phyloP scores from a whole-genome alignment of 2,329 filamentous ascomycete genomes.

The Arthrobotrys megalospora region DNA sequence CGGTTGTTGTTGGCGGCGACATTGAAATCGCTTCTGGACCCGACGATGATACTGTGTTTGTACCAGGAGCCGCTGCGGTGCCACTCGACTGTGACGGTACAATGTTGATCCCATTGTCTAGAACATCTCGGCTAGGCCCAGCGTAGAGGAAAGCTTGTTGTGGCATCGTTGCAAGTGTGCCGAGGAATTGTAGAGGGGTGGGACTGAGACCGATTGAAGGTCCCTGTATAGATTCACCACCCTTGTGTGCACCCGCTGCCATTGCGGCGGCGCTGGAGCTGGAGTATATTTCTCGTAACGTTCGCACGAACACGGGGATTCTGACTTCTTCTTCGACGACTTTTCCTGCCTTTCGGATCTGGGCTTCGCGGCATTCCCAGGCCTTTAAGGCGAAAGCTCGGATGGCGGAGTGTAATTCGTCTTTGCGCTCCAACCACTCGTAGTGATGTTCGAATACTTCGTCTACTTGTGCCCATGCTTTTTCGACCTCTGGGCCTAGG shows the following conservation, averaged over 20 bases:
- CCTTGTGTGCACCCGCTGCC: neutral
- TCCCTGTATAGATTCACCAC: neutral
- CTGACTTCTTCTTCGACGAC: slow-evolving; percentile 12
- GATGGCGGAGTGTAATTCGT: slow-evolving; percentile 65
- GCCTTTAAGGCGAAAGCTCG: slow-evolving; percentile 66
- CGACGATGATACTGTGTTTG: neutral
- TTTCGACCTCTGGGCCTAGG: slow-evolving; percentile 63
- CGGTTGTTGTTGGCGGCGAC: slow-evolving; percentile 20
- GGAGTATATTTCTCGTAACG: slow-evolving; percentile 22
- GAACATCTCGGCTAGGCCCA: slow-evolving; percentile 5
- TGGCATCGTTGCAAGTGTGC: neutral
- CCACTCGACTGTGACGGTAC: slow-evolving; percentile 14
- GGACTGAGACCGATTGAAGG: neutral
- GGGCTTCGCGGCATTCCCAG: slow-evolving; percentile 63
- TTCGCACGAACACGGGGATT: slow-evolving; percentile 38
- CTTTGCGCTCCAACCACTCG: slow-evolving; percentile 65
- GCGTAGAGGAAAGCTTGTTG: slow-evolving; percentile 24
- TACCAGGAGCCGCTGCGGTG: slow-evolving; percentile 9
- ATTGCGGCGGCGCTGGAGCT: slow-evolving; percentile 10
- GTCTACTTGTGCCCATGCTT: slow-evolving; percentile 64
- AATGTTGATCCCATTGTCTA: slow-evolving; percentile 16
- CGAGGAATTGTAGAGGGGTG: neutral
- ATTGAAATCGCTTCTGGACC: slow-evolving; percentile 24
- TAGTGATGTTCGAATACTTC: slow-evolving; percentile 65
- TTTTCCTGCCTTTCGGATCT: slow-evolving; percentile 26